Conservation (phyloP, 345 rosid species). For the Ceriops tagal region DNA sequence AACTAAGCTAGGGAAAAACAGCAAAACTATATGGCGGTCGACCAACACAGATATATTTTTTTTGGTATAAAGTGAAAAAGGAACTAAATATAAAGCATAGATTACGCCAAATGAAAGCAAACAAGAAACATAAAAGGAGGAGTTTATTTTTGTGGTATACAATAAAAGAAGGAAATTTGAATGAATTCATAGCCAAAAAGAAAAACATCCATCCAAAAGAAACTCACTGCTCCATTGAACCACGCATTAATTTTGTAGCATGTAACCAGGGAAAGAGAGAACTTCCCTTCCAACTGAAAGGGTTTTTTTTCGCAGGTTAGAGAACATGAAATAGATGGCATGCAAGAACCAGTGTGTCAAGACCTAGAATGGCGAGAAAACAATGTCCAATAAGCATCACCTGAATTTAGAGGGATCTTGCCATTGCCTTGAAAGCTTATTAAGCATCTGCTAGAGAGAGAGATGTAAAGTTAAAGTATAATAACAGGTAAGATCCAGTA, state of each 20-base stretch:
- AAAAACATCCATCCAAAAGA: too few species aligned
- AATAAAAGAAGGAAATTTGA: too few species aligned
- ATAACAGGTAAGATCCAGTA: too few species aligned
- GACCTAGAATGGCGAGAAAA: not conserved
- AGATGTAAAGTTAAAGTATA: not conserved
- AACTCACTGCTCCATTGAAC: too few species aligned
- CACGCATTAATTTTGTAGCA: too few species aligned
- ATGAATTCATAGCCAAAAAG: too few species aligned
- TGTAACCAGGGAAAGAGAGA: not conserved
- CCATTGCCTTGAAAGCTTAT: not conserved
- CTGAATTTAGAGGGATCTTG: constrained; percentile 7
- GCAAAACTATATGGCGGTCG: not conserved
- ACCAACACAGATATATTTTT: not conserved
- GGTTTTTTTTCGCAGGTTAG: too few species aligned
- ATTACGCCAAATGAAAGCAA: too few species aligned
- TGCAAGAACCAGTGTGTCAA: not conserved
- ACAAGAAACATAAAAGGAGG: too few species aligned
- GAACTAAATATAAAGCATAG: too few species aligned
- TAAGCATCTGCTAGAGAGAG: constrained; percentile 8
- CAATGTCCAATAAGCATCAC: not conserved
- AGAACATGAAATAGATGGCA: not conserved
- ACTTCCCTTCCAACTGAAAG: not conserved
- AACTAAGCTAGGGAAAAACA: not conserved
- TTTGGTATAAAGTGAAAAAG: too few species aligned
- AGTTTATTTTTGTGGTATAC: too few species aligned